phyloP scores from a whole-genome alignment of 352 stramenopile genomes.

The Globisporangium acanthophoron region DNA sequence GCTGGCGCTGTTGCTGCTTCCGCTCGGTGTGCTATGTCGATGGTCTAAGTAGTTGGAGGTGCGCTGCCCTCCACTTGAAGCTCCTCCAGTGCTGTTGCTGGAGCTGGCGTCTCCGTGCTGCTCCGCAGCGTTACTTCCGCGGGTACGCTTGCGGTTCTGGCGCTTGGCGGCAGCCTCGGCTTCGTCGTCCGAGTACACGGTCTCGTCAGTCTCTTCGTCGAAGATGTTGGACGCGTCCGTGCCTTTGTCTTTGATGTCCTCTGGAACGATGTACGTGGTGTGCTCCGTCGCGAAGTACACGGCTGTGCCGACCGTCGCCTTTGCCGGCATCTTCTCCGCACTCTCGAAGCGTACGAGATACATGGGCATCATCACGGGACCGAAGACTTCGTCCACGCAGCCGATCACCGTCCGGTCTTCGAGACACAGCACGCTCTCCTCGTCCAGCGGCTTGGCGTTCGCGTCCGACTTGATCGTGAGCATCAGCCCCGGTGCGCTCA shows the following conservation, averaged over 20 bases:
- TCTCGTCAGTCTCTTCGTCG: constrained; percentile 78
- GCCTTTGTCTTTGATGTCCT: constrained; percentile 75
- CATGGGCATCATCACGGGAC: constrained; percentile 80
- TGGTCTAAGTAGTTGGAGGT: constrained; percentile 5
- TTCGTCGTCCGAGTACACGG: constrained; percentile 81
- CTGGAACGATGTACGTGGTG: constrained; percentile 73
- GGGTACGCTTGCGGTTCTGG: constrained; percentile 62
- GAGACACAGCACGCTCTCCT: constrained; percentile 80
- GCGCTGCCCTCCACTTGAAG: neutral
- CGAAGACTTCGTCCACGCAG: constrained; percentile 83
- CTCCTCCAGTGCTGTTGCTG: neutral
- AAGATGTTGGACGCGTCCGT: constrained; percentile 85
- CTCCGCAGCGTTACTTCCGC: constrained; percentile 15
- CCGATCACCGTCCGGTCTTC: constrained; percentile 70
- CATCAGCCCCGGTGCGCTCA: constrained; percentile 55
- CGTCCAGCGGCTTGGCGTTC: constrained; percentile 56
- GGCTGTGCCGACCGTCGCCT: constrained; percentile 27
- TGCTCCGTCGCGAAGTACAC: constrained; percentile 78
- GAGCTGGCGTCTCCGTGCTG: neutral
- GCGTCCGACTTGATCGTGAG: constrained; percentile 74
- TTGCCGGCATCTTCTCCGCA: constrained; percentile 55
- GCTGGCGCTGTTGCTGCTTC: constrained; percentile 4
- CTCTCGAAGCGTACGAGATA: constrained; percentile 81
- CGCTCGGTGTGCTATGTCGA: constrained; percentile 1
- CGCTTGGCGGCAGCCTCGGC: constrained; percentile 66